Base-by-base conservation (phyloP, 768 basidiomycete genomes). In the Trametes cinnabarina region DNA sequence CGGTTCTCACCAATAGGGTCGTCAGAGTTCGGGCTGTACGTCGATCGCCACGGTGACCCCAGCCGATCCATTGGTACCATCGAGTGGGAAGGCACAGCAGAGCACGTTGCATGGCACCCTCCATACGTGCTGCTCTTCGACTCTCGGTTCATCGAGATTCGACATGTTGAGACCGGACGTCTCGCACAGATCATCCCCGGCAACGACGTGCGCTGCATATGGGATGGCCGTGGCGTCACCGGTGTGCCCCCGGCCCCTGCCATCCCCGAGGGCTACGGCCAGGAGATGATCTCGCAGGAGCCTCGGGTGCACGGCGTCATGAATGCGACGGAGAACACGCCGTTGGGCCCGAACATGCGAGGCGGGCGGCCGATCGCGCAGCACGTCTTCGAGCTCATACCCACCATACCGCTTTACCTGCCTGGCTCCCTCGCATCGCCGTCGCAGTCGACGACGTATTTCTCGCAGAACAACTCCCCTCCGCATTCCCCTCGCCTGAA, bases 51-150 rank as follows among this genome's bases (percentile, higher is more conserved):
- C 57, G 95, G 95, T n/a, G 85, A 88, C 54, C 91, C 92, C 1
- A 90, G 85, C 64, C 84, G 92, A 28, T 65, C 74, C 6, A 75
- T 81, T 17, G 81, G 83, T 19, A 85, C 86, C 4, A 88, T 97
- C 54, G 95, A 98, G 71, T 98, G 94, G 93, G 95, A 98, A 71
- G 92, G 94, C 17, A 88, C 83, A 0, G 92, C 92, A 0, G 92
- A 94, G 63, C 86, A 85, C 30, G 92, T 92, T 22, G 92, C 93
- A 2, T 86, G 92, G 75, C 94, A 95, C 68, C 83, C 87, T 43
- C 94, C 94, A 1, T 94, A 94, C 66, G 77, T 98, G 46, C 78
- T 95, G 41, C 82, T 94, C 46, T 92, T 96, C 69, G 92, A 95
- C 69, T 79, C 84, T 9, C 87, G 90, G 3, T 95, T 97, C 75